These are phyloP conservation scores for Entomophthora muscae DNA, from an alignment of 371 early-diverging fungal species.

Conservation along the genomic window DNA sequence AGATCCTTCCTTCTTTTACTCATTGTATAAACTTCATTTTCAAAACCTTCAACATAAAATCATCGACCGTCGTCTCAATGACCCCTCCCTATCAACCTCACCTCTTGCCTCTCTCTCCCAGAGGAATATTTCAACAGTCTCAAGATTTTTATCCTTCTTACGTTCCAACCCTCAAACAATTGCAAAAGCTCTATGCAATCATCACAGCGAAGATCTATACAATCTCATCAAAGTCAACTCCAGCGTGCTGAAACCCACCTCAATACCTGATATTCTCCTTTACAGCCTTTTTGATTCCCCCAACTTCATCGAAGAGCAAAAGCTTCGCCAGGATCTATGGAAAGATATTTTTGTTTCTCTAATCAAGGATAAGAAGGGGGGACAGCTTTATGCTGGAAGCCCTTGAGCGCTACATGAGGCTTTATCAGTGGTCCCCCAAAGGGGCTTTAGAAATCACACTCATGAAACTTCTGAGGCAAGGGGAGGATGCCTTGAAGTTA, in stretches of 20 bases:
- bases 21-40: background rate
- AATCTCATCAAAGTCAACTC: background rate
- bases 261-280: constrained; percentile 7
- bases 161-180: background rate
- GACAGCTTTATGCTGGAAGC: constrained; percentile 19
- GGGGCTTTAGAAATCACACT: constrained; percentile 15
- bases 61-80: background rate
- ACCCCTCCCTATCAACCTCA: background rate
- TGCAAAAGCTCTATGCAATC: background rate
- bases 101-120: background rate
- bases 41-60: constrained; percentile 4
- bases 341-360: constrained; percentile 15
- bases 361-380: constrained; percentile 18
- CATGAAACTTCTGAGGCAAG: constrained; percentile 16
- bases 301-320: constrained; percentile 7
- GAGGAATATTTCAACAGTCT: background rate
- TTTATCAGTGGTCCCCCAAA: constrained; percentile 18
- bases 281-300: constrained; percentile 7
- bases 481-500: constrained; percentile 12
- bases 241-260: background rate
- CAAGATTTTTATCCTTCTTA: background rate
- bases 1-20: background rate
- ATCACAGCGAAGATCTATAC: background rate
- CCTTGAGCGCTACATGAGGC: constrained; percentile 18
- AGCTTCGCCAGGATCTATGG: constrained; percentile 7